Conservation (phyloP, 1,284 basidiomycete species). For the Apiotrichum laibachii region DNA sequence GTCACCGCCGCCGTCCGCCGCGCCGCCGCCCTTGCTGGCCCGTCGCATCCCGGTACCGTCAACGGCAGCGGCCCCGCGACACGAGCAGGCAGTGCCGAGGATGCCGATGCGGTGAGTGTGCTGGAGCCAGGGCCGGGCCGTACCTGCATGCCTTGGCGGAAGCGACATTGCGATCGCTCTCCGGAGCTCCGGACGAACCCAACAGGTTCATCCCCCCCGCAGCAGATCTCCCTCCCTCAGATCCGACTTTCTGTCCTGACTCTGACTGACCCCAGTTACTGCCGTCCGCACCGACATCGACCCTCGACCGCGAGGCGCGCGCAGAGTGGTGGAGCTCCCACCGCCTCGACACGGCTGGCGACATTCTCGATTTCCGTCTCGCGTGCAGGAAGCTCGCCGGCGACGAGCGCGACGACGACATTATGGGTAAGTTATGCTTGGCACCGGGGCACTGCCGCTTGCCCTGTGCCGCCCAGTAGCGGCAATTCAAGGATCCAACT, state of each 20-base stretch:
- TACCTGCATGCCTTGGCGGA: too few species aligned
- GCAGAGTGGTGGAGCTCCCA: slow-evolving; percentile 19
- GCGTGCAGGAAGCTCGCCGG: slow-evolving; percentile 1
- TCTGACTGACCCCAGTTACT: slow-evolving; percentile 1
- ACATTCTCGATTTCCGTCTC: slow-evolving; percentile 9
- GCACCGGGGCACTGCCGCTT: too few species aligned
- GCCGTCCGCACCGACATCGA: slow-evolving; percentile 13
- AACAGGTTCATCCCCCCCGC: too few species aligned
- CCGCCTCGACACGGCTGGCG: slow-evolving; percentile 7
- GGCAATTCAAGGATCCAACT: too few species aligned
- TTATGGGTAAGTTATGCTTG: background rate
- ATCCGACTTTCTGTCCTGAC: background rate
- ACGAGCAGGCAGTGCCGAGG: background rate
- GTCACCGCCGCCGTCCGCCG: slow-evolving; percentile 14
- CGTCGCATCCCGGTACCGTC: background rate
- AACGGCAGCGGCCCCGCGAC: background rate
- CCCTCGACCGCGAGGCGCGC: slow-evolving; percentile 15
- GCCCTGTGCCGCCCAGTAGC: too few species aligned
- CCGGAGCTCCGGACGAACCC: too few species aligned
- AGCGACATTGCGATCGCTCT: too few species aligned
- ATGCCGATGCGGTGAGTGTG: background rate
- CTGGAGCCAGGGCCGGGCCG: too few species aligned
- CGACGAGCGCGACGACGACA: background rate
- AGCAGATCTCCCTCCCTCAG: too few species aligned
- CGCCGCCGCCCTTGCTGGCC: background rate